Percentiles rank a stretch among this genome's conserved stretches.
phyloP scores from a whole-genome alignment of 768 basidiomycete species.

The Lactarius hatsudake region DNA sequence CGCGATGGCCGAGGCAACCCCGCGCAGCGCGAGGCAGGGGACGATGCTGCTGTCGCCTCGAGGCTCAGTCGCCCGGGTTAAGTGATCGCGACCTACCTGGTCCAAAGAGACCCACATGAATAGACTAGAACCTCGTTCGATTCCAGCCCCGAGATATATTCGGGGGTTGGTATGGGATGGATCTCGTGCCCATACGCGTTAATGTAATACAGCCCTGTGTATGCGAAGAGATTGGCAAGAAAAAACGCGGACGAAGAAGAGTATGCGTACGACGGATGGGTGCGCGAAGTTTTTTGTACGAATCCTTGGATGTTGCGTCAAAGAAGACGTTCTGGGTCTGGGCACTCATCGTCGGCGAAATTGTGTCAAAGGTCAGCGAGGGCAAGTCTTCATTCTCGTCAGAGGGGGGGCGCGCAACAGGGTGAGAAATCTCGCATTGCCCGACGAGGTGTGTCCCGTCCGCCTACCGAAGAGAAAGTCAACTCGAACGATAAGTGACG shows the following conservation, averaged over 20 bases:
- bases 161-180: slow-evolving; percentile 83
- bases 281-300: slow-evolving; percentile 55
- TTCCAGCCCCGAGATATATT: slow-evolving; percentile 62
- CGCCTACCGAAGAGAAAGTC: slow-evolving; percentile 44
- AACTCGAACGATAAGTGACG: slow-evolving; percentile 21
- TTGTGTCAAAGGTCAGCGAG: slow-evolving; percentile 15
- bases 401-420: slow-evolving; percentile 41
- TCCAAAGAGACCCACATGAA: slow-evolving; percentile 94
- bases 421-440: slow-evolving; percentile 93
- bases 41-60: slow-evolving; percentile 55
- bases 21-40: slow-evolving; percentile 85
- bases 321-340: slow-evolving; percentile 66
- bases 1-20: slow-evolving; percentile 76
- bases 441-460: slow-evolving; percentile 79
- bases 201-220: slow-evolving; percentile 84
- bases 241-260: too few species aligned
- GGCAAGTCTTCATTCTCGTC: slow-evolving; percentile 31
- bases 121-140: slow-evolving; percentile 74
- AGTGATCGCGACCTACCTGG: slow-evolving; percentile 50
- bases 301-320: slow-evolving; percentile 49
- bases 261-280: slow-evolving; percentile 54
- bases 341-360: slow-evolving; percentile 46
- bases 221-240: not conserved
- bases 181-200: slow-evolving; percentile 91
- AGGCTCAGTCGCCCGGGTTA: not conserved